Base-by-base conservation (phyloP, 2,329 filamentous ascomycete species). In the Penicillium sp. region DNA sequence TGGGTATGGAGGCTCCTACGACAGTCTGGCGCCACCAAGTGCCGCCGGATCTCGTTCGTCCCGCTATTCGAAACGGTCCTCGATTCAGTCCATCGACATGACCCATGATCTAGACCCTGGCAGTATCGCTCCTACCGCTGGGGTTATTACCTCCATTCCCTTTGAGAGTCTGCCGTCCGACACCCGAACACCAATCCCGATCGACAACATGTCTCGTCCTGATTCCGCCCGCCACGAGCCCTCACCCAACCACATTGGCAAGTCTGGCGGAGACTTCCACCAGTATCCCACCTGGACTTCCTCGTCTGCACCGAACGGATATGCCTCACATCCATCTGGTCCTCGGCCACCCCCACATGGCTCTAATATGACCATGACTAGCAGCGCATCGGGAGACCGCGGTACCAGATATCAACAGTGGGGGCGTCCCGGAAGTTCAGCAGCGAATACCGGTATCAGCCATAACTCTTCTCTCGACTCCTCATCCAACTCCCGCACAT, bases 61-160 rank as follows among this genome's bases (percentile, higher is more conserved):
- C 51, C 78, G 86, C 62, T 83, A 93, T 68, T 76, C 74, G 30
- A 81, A 82, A 56, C 79, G 84, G 63, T 84, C 84, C 4, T 89
- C 85, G 25, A 70, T 80, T 51, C 74, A 83, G 51, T 91, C 86
- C 10, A 67, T 87, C 57, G 87, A 91, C 57, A 73, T 79, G 45
- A 78, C 81, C 33, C 70, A 75, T 55, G 83, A 84, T 40, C 57
- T 69, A n/a, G 77, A 81, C 54, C 55, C 62, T 33, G 69, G 76
- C 45, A 82, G 80, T 43, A 69, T 90, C 46, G 84, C 85, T 59
- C 82, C 83, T 71, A 83, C 81, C 60, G 84, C 88, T 21, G 89
- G 88, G 43, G 80, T 91, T 43, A 87, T 95, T 59, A 88, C 88
- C 21, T 84, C 87, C 18, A 90, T 96, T 50, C 87, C 90, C 20